A percentile compares a stretch with the other conserved stretches of the same genome.
phyloP scores from a whole-genome alignment of 495 filamentous ascomycete genomes.

The Xylaria intraflava region DNA sequence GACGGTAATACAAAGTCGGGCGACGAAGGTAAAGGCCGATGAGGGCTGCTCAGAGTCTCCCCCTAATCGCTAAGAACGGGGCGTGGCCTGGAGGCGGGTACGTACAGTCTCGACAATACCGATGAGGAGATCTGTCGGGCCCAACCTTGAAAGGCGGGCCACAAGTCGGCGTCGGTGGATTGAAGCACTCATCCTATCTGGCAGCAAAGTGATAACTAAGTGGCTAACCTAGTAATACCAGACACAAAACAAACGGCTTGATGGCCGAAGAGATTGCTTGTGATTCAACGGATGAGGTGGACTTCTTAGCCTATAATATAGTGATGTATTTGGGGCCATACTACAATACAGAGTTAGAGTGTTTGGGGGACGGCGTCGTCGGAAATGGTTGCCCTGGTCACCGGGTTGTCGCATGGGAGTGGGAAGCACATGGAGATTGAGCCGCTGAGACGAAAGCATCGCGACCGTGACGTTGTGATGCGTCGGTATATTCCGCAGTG shows the following conservation, averaged over 20 bases:
- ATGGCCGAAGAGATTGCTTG: neutral
- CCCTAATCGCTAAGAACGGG: neutral
- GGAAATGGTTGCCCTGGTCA: neutral
- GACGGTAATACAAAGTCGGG: neutral
- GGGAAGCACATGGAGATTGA: neutral
- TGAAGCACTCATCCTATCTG: neutral
- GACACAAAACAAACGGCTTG: neutral
- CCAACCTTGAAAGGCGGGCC: conserved; percentile 7
- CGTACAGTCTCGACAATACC: neutral
- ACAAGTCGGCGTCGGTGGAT: conserved; percentile 5
- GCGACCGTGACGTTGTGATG: too few relatives aligned
- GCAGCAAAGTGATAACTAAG: neutral
- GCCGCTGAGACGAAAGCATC: too few relatives aligned
- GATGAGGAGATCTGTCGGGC: neutral
- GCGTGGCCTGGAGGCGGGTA: neutral
- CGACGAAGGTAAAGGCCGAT: neutral
- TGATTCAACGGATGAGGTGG: too few relatives aligned
- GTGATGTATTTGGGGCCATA: neutral
- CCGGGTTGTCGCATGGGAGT: neutral
- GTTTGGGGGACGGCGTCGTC: neutral
- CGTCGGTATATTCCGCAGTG: too few relatives aligned
- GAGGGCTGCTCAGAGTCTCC: neutral
- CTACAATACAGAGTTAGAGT: neutral
- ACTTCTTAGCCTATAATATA: too few relatives aligned
- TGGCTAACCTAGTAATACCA: neutral